phyloP scores from a whole-genome alignment of 305 asterid genomes.

The Plantago lanceolata region DNA sequence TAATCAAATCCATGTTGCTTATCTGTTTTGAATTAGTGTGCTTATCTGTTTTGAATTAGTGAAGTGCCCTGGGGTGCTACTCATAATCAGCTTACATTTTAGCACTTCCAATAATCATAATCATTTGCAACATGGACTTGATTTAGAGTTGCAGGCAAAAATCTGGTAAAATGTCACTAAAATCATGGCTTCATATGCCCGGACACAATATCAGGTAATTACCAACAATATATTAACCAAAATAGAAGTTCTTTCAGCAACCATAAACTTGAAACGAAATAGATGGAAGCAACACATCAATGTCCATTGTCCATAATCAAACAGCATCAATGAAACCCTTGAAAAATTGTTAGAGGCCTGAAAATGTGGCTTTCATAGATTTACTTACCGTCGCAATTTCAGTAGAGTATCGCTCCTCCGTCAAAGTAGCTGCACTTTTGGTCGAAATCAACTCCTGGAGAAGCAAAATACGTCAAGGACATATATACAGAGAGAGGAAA shows the following conservation, averaged over 20 bases:
- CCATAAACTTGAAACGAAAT: neutral
- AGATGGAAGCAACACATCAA: neutral
- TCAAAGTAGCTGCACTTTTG: conserved; percentile 64
- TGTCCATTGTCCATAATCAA: neutral
- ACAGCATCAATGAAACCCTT: neutral
- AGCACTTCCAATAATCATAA: neutral
- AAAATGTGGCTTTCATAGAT: neutral
- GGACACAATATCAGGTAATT: too few species aligned
- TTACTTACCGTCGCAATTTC: conserved; percentile 71
- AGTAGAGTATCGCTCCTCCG: conserved; percentile 65
- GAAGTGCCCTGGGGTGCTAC: neutral
- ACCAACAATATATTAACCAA: neutral
- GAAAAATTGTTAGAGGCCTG: conserved; percentile 11
- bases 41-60: too few species aligned
- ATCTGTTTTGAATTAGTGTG: too few species aligned
- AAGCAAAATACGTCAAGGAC: conserved; percentile 21
- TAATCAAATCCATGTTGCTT: too few species aligned
- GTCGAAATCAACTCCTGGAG: conserved; percentile 63
- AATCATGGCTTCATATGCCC: too few species aligned
- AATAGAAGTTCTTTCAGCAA: neutral
- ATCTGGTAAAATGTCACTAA: too few species aligned
- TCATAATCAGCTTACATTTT: too few species aligned
- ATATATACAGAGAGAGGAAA: neutral
- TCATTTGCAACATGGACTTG: neutral
- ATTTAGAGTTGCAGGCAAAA: neutral